A percentile compares a stretch with the other conserved stretches of the same genome.
Evolutionary conservation across 805 yeast genomes (phyloP).

Genomic region (Saturnispora saitoi): DNA sequence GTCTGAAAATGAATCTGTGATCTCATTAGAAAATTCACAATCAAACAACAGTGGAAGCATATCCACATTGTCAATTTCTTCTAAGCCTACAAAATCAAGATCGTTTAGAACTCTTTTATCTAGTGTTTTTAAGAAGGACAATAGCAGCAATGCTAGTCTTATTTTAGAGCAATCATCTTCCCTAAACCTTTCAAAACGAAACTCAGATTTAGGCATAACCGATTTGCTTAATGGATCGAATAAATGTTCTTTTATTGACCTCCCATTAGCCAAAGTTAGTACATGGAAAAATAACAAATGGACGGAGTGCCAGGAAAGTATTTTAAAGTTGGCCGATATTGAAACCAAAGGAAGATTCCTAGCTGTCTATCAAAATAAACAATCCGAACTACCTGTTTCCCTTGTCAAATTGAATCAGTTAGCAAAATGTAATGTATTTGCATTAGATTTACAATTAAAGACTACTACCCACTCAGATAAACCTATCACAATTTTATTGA

Average conservation of each 20-base stretch:
- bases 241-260: neutral
- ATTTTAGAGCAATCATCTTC: constrained; percentile 5
- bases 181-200: neutral
- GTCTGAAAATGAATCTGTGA: neutral
- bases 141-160: constrained; percentile 4
- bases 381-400: neutral
- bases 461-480: constrained; percentile 7
- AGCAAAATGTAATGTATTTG: constrained; percentile 9
- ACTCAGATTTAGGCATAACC: neutral
- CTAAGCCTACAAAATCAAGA: constrained; percentile 14
- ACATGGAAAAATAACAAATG: constrained; percentile 24
- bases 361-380: neutral
- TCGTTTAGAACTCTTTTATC: constrained; percentile 23
- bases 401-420: constrained; percentile 3
- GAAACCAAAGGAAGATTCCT: neutral
- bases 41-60: neutral
- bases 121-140: constrained; percentile 1
- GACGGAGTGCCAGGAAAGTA: constrained; percentile 14
- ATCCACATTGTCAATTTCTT: neutral
- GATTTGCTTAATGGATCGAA: neutral
- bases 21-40: neutral
- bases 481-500: constrained; percentile 10
- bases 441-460: constrained; percentile 14
- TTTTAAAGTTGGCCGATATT: neutral
- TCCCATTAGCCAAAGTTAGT: constrained; percentile 21